Percentiles rank a stretch among this genome's conserved stretches.
These are phyloP conservation scores for Mucor lusitanicus DNA, from an alignment of 371 early-diverging fungal genomes.

Conservation along the genomic window DNA sequence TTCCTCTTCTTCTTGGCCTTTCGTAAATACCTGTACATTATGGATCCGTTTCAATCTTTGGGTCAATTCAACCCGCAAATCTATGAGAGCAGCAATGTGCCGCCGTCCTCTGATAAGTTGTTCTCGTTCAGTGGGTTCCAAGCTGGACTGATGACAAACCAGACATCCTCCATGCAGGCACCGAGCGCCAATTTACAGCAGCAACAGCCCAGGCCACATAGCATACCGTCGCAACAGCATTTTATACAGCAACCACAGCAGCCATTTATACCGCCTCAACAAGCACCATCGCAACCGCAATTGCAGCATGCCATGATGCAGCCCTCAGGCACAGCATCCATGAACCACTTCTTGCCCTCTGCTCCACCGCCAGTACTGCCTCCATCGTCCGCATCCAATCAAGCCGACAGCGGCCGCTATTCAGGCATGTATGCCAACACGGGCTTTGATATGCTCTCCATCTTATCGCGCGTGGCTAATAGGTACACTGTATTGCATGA, in stretches of 20 bases:
- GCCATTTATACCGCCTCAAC: neutral
- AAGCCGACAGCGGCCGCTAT: slow-evolving; percentile 6
- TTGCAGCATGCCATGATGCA: neutral
- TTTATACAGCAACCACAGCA: neutral
- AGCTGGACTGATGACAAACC: slow-evolving; percentile 29
- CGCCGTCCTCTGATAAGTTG: slow-evolving; percentile 26
- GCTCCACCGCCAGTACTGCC: neutral
- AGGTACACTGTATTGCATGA: slow-evolving; percentile 11
- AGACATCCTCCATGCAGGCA: neutral
- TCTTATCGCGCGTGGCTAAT: slow-evolving; percentile 47
- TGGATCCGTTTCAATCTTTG: slow-evolving; percentile 28
- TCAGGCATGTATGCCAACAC: slow-evolving; percentile 51
- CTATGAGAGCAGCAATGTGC: slow-evolving; percentile 35
- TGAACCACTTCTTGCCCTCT: neutral
- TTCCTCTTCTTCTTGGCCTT: neutral
- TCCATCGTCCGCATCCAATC: neutral
- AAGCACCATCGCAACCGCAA: neutral
- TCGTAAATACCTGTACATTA: neutral
- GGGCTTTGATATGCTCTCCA: slow-evolving; percentile 66
- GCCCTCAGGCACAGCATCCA: neutral
- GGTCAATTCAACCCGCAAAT: slow-evolving; percentile 28
- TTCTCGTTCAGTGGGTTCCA: slow-evolving; percentile 32
- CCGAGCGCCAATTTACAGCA: neutral
- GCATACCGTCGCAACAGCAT: neutral
- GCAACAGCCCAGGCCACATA: neutral